Conservation (phyloP, 805 yeast genomes). For the Schizosaccharomyces octosporus region DNA sequence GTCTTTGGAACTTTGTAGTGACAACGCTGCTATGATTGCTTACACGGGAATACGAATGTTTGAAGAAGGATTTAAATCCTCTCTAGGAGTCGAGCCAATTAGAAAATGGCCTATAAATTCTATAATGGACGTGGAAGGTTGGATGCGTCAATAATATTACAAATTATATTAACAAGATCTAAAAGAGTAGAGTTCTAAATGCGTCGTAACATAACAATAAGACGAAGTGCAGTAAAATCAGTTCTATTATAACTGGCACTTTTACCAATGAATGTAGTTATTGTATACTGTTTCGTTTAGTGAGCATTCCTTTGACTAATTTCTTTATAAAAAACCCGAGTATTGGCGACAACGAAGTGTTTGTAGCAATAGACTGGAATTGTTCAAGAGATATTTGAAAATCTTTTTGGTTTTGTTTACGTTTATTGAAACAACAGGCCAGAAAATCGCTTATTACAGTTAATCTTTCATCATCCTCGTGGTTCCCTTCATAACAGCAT, state of each 20-base stretch:
- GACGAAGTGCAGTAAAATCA: too few relatives aligned
- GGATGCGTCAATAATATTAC: not conserved
- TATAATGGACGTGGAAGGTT: not conserved
- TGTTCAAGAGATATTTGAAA: not conserved
- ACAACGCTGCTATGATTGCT: constrained; percentile 91
- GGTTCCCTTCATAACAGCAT: not conserved
- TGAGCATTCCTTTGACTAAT: not conserved
- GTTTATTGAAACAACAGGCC: not conserved
- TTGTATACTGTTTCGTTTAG: not conserved
- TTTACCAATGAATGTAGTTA: not conserved
- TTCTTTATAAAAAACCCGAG: not conserved
- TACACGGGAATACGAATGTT: constrained; percentile 83
- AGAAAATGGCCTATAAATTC: constrained; percentile 37
- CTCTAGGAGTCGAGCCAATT: constrained; percentile 33
- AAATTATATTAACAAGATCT: not conserved
- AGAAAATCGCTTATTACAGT: not conserved
- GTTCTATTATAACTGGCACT: too few relatives aligned
- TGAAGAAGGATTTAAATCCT: constrained; percentile 25
- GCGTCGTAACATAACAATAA: too few relatives aligned
- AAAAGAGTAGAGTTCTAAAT: not conserved
- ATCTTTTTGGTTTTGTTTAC: not conserved
- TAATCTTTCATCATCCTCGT: not conserved
- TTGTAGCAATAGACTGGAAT: not conserved
- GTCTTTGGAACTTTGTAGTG: constrained; percentile 53
- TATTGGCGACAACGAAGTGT: not conserved